Base-by-base conservation (phyloP, 1,139 yeast genomes). In the Magnusiomyces tetraspermus region DNA sequence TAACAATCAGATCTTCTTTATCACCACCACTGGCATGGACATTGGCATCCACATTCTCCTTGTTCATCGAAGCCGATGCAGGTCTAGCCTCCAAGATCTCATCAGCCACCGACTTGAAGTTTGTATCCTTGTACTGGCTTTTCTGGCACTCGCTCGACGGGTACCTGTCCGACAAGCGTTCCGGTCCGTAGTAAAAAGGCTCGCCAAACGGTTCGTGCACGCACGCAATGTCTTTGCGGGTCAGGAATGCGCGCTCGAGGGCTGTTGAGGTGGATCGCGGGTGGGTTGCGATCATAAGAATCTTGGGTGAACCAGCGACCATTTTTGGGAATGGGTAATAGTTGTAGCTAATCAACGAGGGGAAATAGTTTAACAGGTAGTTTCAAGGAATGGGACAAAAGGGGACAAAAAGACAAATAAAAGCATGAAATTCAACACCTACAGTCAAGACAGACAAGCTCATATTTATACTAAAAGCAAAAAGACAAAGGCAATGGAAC, bases 171-270 rank as follows among this genome's bases (percentile, higher is more conserved):
- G 64, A 59, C 46, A 63, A 41, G 21, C 63, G 53, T 48, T 63
- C 65, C 3, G 66, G 66, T 5, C 66, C 66, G 42, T 52, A 60
- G 47, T 63, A 63, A 51, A 58, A 63, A 1, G 66, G 61, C 23
- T 63, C 66, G 19, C 66, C 66, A 55, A 58, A 63, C 23, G 66
- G 66, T 42, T 63, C 66, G 47, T 63, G 66, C 48, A 61, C 53
- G 46, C 63, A 57, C 3, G 48, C 54, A 17, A 61, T 51, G 49
- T 63, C 65, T 1, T 52, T 48, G 28, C 65, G 53, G 22, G 64
- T 59, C 56, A 63, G 57, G 52, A 63, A 63, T 28, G 63, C 55
- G 33, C 66, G 57, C 48, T 63, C 66, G 44, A 63, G 56, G 11
- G 66, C 66, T 2, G 66, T 63, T 24, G 66, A 63, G 40, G 63